Evolutionary conservation across 2,329 filamentous ascomycete species (phyloP).

Genomic region (Bimuria novae-zelandiae): DNA sequence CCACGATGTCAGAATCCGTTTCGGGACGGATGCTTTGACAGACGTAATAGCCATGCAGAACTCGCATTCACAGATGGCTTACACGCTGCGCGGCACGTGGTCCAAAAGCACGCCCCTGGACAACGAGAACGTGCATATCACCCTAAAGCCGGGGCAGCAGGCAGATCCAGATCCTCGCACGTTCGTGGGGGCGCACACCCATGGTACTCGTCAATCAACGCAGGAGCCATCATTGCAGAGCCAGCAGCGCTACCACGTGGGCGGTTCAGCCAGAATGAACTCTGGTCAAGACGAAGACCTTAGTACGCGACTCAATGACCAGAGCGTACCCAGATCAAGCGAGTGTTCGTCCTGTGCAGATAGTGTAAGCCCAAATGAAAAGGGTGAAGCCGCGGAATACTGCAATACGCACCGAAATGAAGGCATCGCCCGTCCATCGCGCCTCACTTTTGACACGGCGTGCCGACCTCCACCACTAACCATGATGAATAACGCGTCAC

Average conservation of each 20-base stretch:
- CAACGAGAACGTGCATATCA: constrained; percentile 20
- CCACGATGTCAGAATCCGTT: constrained; percentile 40
- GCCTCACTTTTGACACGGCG: constrained; percentile 24
- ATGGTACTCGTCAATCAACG: neutral
- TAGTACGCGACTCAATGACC: neutral
- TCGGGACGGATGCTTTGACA: constrained; percentile 43
- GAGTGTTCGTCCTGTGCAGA: neutral
- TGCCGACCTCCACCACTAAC: constrained; percentile 11
- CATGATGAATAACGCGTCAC: constrained; percentile 9
- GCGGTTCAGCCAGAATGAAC: neutral
- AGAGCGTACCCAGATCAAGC: neutral
- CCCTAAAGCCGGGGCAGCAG: constrained; percentile 9
- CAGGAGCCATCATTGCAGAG: constrained; percentile 2
- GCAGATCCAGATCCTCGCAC: constrained; percentile 7
- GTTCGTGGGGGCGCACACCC: constrained; percentile 11
- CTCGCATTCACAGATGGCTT: constrained; percentile 6
- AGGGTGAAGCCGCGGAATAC: constrained; percentile 13
- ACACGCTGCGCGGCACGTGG: constrained; percentile 19
- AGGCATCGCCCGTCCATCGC: constrained; percentile 22
- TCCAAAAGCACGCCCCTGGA: constrained; percentile 46
- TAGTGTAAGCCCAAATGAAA: constrained; percentile 6
- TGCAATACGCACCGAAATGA: constrained; percentile 22
- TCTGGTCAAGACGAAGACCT: neutral
- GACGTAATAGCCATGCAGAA: constrained; percentile 20
- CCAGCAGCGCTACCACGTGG: neutral